A percentile compares a stretch with the other conserved stretches of the same genome.
These are phyloP conservation scores for Gossypium trilobum DNA, from an alignment of 441 rosid genomes.

Conservation along the genomic window DNA sequence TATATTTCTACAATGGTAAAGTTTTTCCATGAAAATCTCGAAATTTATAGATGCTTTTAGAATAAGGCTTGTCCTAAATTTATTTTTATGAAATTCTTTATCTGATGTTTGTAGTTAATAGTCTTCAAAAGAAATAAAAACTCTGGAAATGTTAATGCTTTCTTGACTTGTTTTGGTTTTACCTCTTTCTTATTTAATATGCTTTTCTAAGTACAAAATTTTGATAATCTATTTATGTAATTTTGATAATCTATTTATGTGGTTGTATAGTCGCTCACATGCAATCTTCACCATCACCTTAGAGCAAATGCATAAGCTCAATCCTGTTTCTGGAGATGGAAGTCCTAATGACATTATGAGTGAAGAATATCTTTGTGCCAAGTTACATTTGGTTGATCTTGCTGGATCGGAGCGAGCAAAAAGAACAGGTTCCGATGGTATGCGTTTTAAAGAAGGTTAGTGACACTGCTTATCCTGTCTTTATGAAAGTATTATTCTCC, in stretches of 20 bases:
- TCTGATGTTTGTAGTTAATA: background rate
- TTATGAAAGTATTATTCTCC: conserved; percentile 14
- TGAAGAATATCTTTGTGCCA: conserved; percentile 95
- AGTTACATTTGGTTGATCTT: conserved; percentile 93
- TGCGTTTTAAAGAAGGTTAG: conserved; percentile 94
- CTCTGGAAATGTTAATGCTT: background rate
- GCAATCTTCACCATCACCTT: conserved; percentile 94
- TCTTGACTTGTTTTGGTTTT: background rate
- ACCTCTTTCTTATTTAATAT: background rate
- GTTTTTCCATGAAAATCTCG: background rate
- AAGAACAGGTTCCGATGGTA: conserved; percentile 91
- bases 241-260: background rate
- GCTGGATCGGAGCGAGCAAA: conserved; percentile 99
- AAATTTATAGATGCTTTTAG: background rate
- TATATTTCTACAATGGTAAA: background rate
- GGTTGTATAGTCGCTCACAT: conserved; percentile 76
- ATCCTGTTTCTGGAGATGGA: conserved; percentile 48
- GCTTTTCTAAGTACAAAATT: background rate
- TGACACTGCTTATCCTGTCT: conserved; percentile 9
- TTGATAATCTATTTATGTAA: background rate
- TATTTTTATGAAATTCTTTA: background rate
- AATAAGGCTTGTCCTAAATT: background rate
- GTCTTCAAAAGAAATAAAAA: background rate
- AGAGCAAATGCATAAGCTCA: conserved; percentile 84
- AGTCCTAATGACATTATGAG: conserved; percentile 49